Base-by-base conservation (phyloP, 257 asterid species). In the Solanum rostratum region DNA sequence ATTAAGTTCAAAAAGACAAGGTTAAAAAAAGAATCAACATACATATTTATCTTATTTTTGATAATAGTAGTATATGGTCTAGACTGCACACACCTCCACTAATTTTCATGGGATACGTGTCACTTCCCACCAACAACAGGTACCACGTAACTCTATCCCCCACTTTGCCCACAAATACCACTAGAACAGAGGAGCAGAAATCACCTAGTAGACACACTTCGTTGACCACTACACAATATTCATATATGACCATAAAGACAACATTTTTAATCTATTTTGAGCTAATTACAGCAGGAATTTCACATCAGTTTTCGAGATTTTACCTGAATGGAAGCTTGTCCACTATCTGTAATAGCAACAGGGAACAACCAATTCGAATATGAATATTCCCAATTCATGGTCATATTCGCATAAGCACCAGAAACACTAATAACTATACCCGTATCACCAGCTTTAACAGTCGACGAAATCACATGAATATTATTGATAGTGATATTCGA, bases 331-430 rank as follows among this genome's bases (percentile, higher is more conserved):
- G 88, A 86, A 45, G 98, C 98, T 30, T 84, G 86, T 66, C 99
- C 99, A 86, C 90, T 46, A 87, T 97, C 99, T 29, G 93, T 76
- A 85, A 97, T 86, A 9, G 87, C 43, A 87, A 95, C 53, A 0
- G 98, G 97, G 80, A 97, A 10, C 85, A 71, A 90, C 97, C 95
- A 93, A 62, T 88, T 86, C 22, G 84, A 88, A 89, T 97, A 97
- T 0, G 93, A 86, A 89, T 97, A 97, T 90, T 86, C 84, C 99
- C 99, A 97, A 74, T 88, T 83, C 97, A 93, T 81, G 81, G 92
- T 91, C 91, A 97, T 53, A 89, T 93, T 92, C 0, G 97, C 99
- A 27, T 96, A 94, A 60, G 98, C 98, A 1, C 95, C 98, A 79
- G 97, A 86, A 79, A 93, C 93, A 85, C 88, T 92, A 13, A 97